Conservation (phyloP, 192 early-diverging fungal species). For the Obelidium mucronatum region DNA sequence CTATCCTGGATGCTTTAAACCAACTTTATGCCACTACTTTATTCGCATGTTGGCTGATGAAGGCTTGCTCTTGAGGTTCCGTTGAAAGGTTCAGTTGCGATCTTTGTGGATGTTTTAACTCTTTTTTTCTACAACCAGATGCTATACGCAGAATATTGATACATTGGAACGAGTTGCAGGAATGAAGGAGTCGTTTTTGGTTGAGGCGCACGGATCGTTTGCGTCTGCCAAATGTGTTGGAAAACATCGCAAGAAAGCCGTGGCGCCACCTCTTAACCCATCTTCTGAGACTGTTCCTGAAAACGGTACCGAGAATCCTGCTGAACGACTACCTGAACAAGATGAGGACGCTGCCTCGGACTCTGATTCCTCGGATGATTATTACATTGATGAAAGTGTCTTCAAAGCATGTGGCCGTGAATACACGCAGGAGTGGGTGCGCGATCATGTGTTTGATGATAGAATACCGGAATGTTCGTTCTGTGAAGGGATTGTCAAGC, state of each 20-base stretch:
- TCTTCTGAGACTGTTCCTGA: background rate
- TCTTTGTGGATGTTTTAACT: background rate
- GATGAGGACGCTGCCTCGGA: constrained; percentile 2
- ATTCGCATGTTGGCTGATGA: constrained; percentile 79
- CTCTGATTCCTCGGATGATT: constrained; percentile 12
- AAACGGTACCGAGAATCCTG: constrained; percentile 10
- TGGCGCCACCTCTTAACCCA: constrained; percentile 3
- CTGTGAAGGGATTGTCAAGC: constrained; percentile 84
- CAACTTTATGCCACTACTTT: constrained; percentile 91
- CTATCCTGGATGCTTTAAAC: constrained; percentile 76
- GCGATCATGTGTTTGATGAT: constrained; percentile 43
- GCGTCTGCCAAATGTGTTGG: constrained; percentile 83
- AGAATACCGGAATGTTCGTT: constrained; percentile 72
- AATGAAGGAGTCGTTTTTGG: constrained; percentile 65
- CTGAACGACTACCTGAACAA: no score
- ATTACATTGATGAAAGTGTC: background rate
- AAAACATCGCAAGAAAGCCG: constrained; percentile 45
- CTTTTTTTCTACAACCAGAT: constrained; percentile 23
- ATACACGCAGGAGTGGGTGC: constrained; percentile 38
- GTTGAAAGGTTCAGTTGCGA: background rate
- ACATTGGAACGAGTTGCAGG: constrained; percentile 89
- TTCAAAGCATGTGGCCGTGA: constrained; percentile 30
- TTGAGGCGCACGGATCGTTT: constrained; percentile 97
- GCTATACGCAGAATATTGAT: constrained; percentile 98
- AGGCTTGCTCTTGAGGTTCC: constrained; percentile 72